A percentile compares a stretch with the other conserved stretches of the same genome.
These are phyloP conservation scores for Halenospora varia DNA, from an alignment of 495 filamentous ascomycete species.

Conservation along the genomic window DNA sequence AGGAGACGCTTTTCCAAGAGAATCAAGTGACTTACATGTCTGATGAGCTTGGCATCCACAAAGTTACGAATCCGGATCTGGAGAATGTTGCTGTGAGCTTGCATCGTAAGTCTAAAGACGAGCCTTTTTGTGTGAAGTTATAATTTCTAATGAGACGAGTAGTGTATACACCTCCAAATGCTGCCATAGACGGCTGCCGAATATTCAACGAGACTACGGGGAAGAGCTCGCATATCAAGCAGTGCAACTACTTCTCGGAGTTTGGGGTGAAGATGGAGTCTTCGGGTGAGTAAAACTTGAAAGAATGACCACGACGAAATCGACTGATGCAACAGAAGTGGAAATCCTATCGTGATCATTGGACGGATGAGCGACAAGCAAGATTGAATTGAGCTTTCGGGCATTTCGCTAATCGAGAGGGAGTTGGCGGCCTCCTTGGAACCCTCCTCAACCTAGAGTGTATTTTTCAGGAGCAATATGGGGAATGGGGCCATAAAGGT, in stretches of 20 bases:
- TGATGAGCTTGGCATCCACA: constrained; percentile 82
- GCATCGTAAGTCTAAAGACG: constrained; percentile 56
- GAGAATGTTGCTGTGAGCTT: constrained; percentile 76
- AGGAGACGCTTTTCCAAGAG: constrained; percentile 16
- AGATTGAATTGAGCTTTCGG: no score
- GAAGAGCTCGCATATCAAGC: constrained; percentile 49
- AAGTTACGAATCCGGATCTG: constrained; percentile 68
- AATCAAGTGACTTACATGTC: constrained; percentile 74
- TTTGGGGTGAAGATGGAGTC: constrained; percentile 12
- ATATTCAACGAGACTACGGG: constrained; percentile 65
- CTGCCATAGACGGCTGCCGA: constrained; percentile 67
- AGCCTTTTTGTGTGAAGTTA: constrained; percentile 60
- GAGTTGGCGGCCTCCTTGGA: no score
- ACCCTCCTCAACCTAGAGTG: no score
- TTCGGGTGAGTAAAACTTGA: no score
- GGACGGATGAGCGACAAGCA: no score
- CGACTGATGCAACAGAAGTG: no score
- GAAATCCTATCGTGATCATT: no score
- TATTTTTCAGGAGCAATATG: no score
- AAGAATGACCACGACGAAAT: no score
- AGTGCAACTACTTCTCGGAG: constrained; percentile 33
- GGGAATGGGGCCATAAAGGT: no score
- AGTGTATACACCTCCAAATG: constrained; percentile 91
- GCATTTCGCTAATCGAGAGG: no score
- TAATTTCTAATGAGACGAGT: constrained; percentile 31